These are phyloP conservation scores for Backusella tuberculispora DNA, from an alignment of 192 early-diverging fungal species.

Conservation along the genomic window DNA sequence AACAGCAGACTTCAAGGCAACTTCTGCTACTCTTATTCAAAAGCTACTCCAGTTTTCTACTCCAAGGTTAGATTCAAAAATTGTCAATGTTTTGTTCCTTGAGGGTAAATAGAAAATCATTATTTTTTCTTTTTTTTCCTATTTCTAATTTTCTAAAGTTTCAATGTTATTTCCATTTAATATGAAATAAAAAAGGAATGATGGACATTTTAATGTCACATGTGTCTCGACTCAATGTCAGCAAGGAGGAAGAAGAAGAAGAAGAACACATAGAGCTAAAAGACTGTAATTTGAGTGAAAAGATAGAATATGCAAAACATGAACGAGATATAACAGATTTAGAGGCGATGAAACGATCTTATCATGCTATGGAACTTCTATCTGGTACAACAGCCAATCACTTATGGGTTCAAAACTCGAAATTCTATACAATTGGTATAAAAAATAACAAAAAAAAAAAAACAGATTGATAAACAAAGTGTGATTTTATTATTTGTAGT, in stretches of 20 bases:
- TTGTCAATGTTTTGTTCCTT: conserved; percentile 39
- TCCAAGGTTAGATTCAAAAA: conserved; percentile 38
- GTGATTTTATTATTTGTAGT: conserved; percentile 8
- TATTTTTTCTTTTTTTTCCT: not conserved
- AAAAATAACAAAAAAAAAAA: not conserved
- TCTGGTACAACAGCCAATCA: conserved; percentile 33
- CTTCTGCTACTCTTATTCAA: conserved; percentile 37
- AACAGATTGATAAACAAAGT: no score
- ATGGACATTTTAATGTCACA: conserved; percentile 44
- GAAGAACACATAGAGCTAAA: not conserved
- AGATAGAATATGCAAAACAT: conserved; percentile 19
- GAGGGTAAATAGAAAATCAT: conserved; percentile 29
- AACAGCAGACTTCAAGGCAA: conserved; percentile 25
- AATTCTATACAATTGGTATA: conserved; percentile 35
- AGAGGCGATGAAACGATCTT: conserved; percentile 40
- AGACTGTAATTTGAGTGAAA: conserved; percentile 4
- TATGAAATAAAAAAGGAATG: conserved; percentile 26
- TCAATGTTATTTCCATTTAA: not conserved
- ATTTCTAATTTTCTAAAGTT: not conserved
- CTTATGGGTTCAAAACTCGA: conserved; percentile 32
- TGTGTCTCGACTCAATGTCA: conserved; percentile 23
- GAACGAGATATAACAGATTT: conserved; percentile 31
- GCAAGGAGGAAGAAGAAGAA: not conserved
- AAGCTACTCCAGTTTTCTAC: conserved; percentile 37
- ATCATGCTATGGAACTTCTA: conserved; percentile 44